These are phyloP conservation scores for Rhizopus stolonifer DNA, from an alignment of 371 early-diverging fungal species.

Conservation along the genomic window DNA sequence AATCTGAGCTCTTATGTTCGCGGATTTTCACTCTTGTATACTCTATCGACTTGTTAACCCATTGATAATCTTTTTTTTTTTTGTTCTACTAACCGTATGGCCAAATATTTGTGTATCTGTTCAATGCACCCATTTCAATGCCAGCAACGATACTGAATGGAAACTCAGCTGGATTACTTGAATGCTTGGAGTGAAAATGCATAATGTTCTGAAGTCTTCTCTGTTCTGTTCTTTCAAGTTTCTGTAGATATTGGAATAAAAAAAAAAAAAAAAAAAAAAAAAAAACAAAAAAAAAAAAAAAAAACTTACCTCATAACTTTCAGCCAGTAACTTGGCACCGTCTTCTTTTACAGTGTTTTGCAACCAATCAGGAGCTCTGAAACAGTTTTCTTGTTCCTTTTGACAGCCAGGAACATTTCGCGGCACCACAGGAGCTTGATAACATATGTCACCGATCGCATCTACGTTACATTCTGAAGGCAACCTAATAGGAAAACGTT, in stretches of 20 bases:
- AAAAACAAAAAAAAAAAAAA: slow-evolving; percentile 4
- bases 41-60: slow-evolving; percentile 43
- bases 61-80: not conserved
- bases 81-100: slow-evolving; percentile 57
- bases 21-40: slow-evolving; percentile 53
- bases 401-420: slow-evolving; percentile 27
- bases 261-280: slow-evolving; percentile 4
- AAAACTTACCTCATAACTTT: slow-evolving; percentile 41
- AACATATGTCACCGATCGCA: slow-evolving; percentile 1
- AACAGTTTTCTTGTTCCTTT: slow-evolving; percentile 9
- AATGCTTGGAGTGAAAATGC: slow-evolving; percentile 53
- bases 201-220: slow-evolving; percentile 63
- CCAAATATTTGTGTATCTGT: slow-evolving; percentile 80
- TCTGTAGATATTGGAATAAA: too few relatives aligned
- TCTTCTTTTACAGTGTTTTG: slow-evolving; percentile 22
- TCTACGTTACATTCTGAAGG: slow-evolving; percentile 32
- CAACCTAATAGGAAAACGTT: slow-evolving; percentile 36
- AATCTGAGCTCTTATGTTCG: slow-evolving; percentile 55
- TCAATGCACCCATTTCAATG: slow-evolving; percentile 65
- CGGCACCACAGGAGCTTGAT: slow-evolving; percentile 7
- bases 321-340: slow-evolving; percentile 38
- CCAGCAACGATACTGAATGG: slow-evolving; percentile 65
- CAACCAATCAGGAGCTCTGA: slow-evolving; percentile 36
- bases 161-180: slow-evolving; percentile 36
- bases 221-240: slow-evolving; percentile 59